Conservation (phyloP, 441 rosid species). For the California macrophylla region DNA sequence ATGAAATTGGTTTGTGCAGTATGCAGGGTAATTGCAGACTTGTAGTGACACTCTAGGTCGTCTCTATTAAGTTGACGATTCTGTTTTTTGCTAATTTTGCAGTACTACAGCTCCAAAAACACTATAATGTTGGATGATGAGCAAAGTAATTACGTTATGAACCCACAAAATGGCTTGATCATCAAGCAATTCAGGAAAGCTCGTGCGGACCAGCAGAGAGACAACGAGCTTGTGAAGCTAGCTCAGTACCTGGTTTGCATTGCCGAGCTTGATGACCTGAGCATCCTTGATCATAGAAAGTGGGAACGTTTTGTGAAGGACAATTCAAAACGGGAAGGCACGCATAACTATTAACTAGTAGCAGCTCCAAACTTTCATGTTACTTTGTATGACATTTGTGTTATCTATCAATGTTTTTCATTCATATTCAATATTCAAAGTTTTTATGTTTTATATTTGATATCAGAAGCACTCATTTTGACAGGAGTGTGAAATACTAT, state of each 20-base stretch:
- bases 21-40: neutral
- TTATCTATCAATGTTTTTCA: too few species aligned
- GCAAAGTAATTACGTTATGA: constrained; percentile 83
- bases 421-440: too few species aligned
- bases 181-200: constrained; percentile 86
- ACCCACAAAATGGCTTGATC: constrained; percentile 79
- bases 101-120: constrained; percentile 71
- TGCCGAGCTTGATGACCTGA: constrained; percentile 71
- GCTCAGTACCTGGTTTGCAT: constrained; percentile 75
- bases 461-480: too few species aligned
- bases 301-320: constrained; percentile 70
- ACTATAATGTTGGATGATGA: constrained; percentile 93
- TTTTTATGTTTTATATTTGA: too few species aligned
- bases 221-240: constrained; percentile 79
- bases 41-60: neutral
- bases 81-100: constrained; percentile 21
- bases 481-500: too few species aligned
- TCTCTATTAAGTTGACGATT: neutral
- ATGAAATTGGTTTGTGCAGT: too few species aligned
- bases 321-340: constrained; percentile 58
- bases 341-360: constrained; percentile 18
- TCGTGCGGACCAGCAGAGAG: constrained; percentile 70
- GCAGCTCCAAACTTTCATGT: neutral
- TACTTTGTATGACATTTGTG: too few species aligned
- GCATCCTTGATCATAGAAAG: constrained; percentile 53